These are phyloP conservation scores for Nicotiana knightiana DNA, from an alignment of 257 asterid genomes.

Conservation along the genomic window DNA sequence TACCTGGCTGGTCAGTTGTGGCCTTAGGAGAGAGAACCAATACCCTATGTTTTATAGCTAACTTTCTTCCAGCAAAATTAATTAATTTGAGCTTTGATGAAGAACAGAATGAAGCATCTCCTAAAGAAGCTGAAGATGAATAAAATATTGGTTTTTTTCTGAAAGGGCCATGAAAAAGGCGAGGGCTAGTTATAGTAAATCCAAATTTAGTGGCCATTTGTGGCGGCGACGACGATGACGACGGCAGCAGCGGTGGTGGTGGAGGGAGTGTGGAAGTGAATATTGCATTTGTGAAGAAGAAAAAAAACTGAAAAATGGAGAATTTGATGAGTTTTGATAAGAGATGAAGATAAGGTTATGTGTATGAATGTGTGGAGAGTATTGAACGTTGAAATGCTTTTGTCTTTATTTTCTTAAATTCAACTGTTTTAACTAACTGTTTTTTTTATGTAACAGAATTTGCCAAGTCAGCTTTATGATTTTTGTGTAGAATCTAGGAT, in stretches of 20 bases:
- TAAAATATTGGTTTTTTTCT: constrained; percentile 33
- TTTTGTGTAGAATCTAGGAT: not conserved
- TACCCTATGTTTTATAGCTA: constrained; percentile 31
- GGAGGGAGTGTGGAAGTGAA: not conserved
- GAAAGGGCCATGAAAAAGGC: constrained; percentile 34
- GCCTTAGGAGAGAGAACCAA: constrained; percentile 55
- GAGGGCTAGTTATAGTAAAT: constrained; percentile 39
- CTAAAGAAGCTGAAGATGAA: constrained; percentile 26
- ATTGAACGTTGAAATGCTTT: constrained; percentile 16
- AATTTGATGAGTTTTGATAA: constrained; percentile 24
- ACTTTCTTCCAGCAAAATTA: constrained; percentile 27
- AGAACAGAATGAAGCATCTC: constrained; percentile 18
- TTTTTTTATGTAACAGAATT: constrained; percentile 8
- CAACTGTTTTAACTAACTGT: constrained; percentile 7
- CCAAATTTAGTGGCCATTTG: constrained; percentile 74
- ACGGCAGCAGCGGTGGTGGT: constrained; percentile 15
- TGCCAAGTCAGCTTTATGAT: constrained; percentile 27
- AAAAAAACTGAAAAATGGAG: not conserved
- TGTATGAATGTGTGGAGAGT: constrained; percentile 58
- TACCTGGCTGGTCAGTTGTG: constrained; percentile 86
- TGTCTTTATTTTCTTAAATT: not conserved
- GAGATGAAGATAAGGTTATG: constrained; percentile 54
- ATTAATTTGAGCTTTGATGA: constrained; percentile 42
- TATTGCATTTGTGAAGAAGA: constrained; percentile 28
- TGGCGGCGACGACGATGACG: constrained; percentile 16